These are phyloP conservation scores for Gyrodon lividus DNA, from an alignment of 768 basidiomycete genomes.

Conservation along the genomic window DNA sequence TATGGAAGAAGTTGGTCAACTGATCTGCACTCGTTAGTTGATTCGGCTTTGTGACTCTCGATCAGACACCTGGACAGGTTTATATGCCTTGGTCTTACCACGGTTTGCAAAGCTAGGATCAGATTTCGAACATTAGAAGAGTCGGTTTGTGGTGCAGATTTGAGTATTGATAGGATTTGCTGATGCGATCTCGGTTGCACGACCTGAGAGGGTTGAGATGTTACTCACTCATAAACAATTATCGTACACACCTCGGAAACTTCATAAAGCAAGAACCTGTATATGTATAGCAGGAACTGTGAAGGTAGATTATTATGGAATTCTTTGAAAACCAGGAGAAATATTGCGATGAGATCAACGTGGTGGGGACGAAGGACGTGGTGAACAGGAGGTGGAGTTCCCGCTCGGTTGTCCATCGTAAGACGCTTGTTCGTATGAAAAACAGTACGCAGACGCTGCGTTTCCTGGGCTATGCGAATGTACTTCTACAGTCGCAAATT, in stretches of 20 bases:
- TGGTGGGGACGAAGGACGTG: slow-evolving; percentile 79
- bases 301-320: slow-evolving; percentile 53
- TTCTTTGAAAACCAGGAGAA: slow-evolving; percentile 64
- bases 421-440: neutral
- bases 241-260: slow-evolving; percentile 55
- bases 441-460: neutral
- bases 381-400: slow-evolving; percentile 58
- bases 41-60: slow-evolving; percentile 36
- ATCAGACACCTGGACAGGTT: slow-evolving; percentile 22
- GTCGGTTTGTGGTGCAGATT: slow-evolving; percentile 45
- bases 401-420: slow-evolving; percentile 32
- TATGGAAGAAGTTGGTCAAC: slow-evolving; percentile 59
- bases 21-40: slow-evolving; percentile 56
- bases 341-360: slow-evolving; percentile 61
- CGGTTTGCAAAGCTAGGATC: slow-evolving; percentile 44
- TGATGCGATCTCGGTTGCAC: slow-evolving; percentile 56
- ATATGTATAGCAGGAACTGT: slow-evolving; percentile 58
- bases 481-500: no score
- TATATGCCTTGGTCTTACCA: slow-evolving; percentile 25
- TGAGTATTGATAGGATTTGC: slow-evolving; percentile 47
- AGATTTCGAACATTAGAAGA: slow-evolving; percentile 42
- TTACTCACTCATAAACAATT: neutral
- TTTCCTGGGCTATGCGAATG: no score
- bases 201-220: slow-evolving; percentile 45
- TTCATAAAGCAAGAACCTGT: slow-evolving; percentile 68